These are phyloP conservation scores for Aschersonia sp. DNA, from an alignment of 2,329 filamentous ascomycete genomes.

Conservation along the genomic window DNA sequence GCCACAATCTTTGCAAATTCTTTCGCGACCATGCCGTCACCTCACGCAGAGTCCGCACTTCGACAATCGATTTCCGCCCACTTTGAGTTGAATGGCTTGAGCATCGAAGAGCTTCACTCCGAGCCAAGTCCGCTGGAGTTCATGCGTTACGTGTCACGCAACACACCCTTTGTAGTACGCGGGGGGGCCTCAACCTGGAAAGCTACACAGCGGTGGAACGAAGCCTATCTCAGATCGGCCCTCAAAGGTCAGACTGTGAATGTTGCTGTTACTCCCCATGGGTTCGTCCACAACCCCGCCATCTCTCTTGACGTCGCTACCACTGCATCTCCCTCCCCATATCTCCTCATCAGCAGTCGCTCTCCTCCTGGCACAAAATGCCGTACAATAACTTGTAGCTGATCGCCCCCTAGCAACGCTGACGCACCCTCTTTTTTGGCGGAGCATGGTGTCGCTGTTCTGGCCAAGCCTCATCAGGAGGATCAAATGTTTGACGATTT, in stretches of 20 bases:
- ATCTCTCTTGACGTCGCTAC: neutral
- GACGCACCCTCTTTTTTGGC: conserved; percentile 18
- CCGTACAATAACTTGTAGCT: neutral
- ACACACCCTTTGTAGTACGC: conserved; percentile 61
- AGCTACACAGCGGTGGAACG: conserved; percentile 48
- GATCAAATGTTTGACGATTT: conserved; percentile 47
- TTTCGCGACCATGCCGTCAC: neutral
- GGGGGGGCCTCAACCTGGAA: conserved; percentile 47
- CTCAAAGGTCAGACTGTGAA: conserved; percentile 48
- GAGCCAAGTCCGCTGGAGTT: conserved; percentile 66
- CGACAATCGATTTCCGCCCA: conserved; percentile 49
- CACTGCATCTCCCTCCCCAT: too few species aligned
- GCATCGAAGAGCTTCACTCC: conserved; percentile 44
- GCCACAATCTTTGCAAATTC: too few species aligned
- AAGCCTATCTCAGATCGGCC: conserved; percentile 37
- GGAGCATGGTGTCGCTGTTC: conserved; percentile 23
- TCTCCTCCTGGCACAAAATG: too few species aligned
- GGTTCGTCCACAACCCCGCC: conserved; percentile 23
- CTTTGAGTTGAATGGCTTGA: conserved; percentile 52
- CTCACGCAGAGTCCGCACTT: conserved; percentile 9
- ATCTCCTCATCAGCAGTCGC: too few species aligned
- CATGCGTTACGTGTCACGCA: conserved; percentile 60
- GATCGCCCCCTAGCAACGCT: conserved; percentile 17
- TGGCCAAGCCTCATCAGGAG: conserved; percentile 61
- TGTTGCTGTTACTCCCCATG: conserved; percentile 62